Evolutionary conservation across 140 eudicot species (phyloP).

Genomic region (Cichorium intybus): DNA sequence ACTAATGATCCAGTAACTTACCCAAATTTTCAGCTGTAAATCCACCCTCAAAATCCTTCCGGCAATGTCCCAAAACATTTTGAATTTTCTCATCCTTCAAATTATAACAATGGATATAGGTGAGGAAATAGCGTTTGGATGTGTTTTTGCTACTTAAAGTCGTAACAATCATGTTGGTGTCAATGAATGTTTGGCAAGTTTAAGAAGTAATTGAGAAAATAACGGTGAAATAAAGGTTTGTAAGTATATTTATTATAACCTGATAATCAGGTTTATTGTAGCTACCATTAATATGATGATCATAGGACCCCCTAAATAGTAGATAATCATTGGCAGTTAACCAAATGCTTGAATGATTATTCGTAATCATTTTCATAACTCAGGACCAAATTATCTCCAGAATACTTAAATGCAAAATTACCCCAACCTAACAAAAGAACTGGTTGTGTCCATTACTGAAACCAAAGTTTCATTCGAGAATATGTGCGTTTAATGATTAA

Average conservation of each 20-base stretch:
- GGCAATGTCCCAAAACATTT: conserved; percentile 82
- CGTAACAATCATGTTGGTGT: neutral
- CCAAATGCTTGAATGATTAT: too few relatives aligned
- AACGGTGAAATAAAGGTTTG: too few relatives aligned
- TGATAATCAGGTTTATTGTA: neutral
- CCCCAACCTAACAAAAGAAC: neutral
- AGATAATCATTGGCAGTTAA: too few relatives aligned
- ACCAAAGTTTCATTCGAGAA: conserved; percentile 2
- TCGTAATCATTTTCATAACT: too few relatives aligned
- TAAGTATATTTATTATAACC: too few relatives aligned
- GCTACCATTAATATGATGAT: neutral
- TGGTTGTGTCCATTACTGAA: neutral
- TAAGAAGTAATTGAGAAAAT: neutral
- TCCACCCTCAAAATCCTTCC: conserved; percentile 92
- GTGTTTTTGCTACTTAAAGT: neutral
- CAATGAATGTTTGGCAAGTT: neutral
- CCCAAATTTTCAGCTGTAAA: conserved; percentile 92
- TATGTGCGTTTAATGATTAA: conserved; percentile 3
- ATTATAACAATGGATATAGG: conserved; percentile 5
- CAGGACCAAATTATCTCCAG: neutral
- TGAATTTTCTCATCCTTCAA: conserved; percentile 86
- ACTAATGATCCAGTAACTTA: conserved; percentile 34
- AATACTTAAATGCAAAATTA: conserved; percentile 6
- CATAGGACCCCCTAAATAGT: too few relatives aligned
- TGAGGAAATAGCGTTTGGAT: neutral